These are phyloP conservation scores for Hypsizygus ulmarius DNA, from an alignment of 1,284 basidiomycete genomes.

Conservation along the genomic window DNA sequence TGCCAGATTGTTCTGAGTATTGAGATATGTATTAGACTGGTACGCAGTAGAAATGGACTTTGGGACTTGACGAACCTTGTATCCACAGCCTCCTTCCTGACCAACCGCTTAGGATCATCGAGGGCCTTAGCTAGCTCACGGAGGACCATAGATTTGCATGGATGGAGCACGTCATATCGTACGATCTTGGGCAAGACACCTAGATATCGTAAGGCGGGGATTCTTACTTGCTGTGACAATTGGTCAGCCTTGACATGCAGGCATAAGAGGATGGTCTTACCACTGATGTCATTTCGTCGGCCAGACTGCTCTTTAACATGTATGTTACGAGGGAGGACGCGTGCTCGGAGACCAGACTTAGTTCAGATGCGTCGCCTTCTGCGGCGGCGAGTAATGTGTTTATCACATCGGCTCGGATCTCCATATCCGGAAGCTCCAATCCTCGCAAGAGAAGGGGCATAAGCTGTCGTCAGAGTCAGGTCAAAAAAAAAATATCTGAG, in stretches of 20 bases:
- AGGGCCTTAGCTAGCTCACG: constrained; percentile 70
- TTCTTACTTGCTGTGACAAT: constrained; percentile 61
- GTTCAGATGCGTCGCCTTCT: constrained; percentile 52
- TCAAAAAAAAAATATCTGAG: not conserved
- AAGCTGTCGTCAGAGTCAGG: constrained; percentile 48
- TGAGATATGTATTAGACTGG: not conserved
- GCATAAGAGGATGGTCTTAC: constrained; percentile 35
- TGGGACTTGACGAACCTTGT: constrained; percentile 47
- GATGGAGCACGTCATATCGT: constrained; percentile 77
- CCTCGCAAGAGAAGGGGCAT: constrained; percentile 88
- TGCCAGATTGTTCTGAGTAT: constrained; percentile 20
- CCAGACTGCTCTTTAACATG: constrained; percentile 64
- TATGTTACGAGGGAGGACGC: constrained; percentile 67
- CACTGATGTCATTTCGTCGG: constrained; percentile 47
- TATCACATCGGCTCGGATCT: constrained; percentile 78
- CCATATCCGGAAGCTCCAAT: constrained; percentile 71
- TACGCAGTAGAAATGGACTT: not conserved
- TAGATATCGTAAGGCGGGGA: constrained; percentile 74
- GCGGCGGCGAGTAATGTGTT: constrained; percentile 76
- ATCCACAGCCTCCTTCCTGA: constrained; percentile 85
- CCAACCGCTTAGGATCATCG: constrained; percentile 81
- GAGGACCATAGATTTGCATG: constrained; percentile 70
- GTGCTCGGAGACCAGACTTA: constrained; percentile 59
- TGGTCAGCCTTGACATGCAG: not conserved
- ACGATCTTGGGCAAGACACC: constrained; percentile 70